Percentiles rank a stretch among this genome's conserved stretches.
Conservation (phyloP, 768 basidiomycete genomes). For the Hemileccinum impolitum region DNA sequence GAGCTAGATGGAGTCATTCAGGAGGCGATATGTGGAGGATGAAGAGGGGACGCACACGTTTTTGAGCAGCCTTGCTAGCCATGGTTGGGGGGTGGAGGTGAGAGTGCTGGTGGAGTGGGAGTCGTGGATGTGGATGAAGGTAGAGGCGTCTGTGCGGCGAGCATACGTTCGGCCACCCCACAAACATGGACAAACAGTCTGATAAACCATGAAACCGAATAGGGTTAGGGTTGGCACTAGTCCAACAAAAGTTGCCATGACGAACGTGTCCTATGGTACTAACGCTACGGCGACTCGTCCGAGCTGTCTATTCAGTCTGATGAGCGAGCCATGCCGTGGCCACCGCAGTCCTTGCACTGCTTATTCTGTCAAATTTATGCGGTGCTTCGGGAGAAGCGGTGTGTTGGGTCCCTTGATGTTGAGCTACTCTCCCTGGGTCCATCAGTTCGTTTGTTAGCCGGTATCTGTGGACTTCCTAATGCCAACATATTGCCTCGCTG, state of each 20-base stretch:
- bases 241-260: constrained; percentile 12
- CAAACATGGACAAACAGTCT: constrained; percentile 24
- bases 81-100: constrained; percentile 36
- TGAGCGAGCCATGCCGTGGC: background rate
- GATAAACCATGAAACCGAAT: background rate
- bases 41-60: constrained; percentile 53
- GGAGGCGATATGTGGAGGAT: constrained; percentile 7
- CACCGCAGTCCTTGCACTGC: constrained; percentile 8
- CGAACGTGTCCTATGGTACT: background rate
- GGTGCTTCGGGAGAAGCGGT: constrained; percentile 1
- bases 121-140: constrained; percentile 22
- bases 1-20: constrained; percentile 43
- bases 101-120: background rate
- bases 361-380: background rate
- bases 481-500: too few species aligned
- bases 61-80: constrained; percentile 85
- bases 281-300: background rate
- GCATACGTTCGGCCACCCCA: constrained; percentile 24
- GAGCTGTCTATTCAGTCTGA: background rate
- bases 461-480: background rate
- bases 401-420: constrained; percentile 12
- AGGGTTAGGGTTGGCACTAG: constrained; percentile 20
- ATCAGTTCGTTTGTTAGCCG: constrained; percentile 9
- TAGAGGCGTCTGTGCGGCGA: constrained; percentile 23
- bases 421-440: background rate